These are phyloP conservation scores for Glycine latifolia DNA, from an alignment of 306 rosid species.

Conservation along the genomic window DNA sequence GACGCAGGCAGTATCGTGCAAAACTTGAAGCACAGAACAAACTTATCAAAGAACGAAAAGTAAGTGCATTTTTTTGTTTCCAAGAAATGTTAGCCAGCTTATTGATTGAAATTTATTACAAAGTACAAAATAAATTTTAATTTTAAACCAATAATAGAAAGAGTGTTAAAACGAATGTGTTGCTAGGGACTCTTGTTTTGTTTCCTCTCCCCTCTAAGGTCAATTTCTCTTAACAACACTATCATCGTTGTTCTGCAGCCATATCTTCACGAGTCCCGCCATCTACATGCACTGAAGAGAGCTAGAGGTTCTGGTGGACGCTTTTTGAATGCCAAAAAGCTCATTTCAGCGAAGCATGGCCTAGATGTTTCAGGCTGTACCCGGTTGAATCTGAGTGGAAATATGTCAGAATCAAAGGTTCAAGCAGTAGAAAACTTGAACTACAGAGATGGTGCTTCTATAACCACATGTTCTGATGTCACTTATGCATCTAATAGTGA, in stretches of 20 bases:
- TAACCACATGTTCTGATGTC: constrained; percentile 39
- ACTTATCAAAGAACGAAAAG: constrained; percentile 74
- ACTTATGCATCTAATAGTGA: constrained; percentile 42
- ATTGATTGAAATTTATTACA: background rate
- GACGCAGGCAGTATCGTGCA: constrained; percentile 88
- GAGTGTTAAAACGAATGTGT: too few species aligned
- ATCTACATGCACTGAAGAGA: constrained; percentile 75
- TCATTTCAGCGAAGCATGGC: constrained; percentile 27
- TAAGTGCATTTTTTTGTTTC: constrained; percentile 34
- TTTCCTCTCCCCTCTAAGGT: constrained; percentile 6
- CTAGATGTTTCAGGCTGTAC: constrained; percentile 39
- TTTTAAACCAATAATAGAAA: background rate
- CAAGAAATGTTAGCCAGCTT: background rate
- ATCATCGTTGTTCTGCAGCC: constrained; percentile 58
- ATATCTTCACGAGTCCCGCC: constrained; percentile 81
- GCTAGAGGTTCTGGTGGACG: constrained; percentile 85
- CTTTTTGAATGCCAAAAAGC: constrained; percentile 63
- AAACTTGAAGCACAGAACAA: constrained; percentile 78
- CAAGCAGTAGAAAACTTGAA: constrained; percentile 27
- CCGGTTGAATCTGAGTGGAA: constrained; percentile 41
- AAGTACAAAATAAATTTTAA: background rate
- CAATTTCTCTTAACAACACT: background rate
- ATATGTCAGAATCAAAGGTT: constrained; percentile 43
- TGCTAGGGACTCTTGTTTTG: background rate
- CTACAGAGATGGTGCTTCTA: constrained; percentile 42